phyloP scores from a whole-genome alignment of 1,139 yeast genomes.

The Hansenula lynferdii region DNA sequence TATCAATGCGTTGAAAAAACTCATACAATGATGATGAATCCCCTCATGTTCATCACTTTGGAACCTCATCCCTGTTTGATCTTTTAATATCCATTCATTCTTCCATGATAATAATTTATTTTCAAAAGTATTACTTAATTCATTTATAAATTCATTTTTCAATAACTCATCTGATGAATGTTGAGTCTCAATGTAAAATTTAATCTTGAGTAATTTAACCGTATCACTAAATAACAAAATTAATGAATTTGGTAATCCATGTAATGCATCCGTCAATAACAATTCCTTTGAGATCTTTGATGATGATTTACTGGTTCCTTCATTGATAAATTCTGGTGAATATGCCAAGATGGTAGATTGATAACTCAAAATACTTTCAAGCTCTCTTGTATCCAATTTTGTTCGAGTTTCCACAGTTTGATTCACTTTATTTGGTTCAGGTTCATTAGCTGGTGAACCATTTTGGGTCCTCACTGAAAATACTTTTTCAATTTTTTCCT shows the following conservation, averaged over 20 bases:
- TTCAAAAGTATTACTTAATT: conserved; percentile 44
- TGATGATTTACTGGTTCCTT: conserved; percentile 39
- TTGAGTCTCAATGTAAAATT: conserved; percentile 43
- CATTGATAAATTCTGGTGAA: conserved; percentile 30
- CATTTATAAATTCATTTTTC: conserved; percentile 34
- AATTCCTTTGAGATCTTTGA: conserved; percentile 42
- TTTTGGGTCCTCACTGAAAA: no score
- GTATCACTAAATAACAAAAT: conserved; percentile 68
- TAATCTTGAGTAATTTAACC: conserved; percentile 59
- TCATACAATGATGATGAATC: conserved; percentile 76
- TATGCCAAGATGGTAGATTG: conserved; percentile 8
- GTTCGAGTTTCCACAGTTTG: background rate
- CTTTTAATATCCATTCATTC: conserved; percentile 41
- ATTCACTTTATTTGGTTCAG: no score
- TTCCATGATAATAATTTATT: conserved; percentile 57
- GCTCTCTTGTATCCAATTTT: background rate
- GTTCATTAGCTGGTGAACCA: no score
- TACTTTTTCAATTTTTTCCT: conserved; percentile 5
- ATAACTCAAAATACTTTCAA: background rate
- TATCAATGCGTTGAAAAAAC: conserved; percentile 69
- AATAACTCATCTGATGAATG: no score
- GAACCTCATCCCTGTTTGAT: conserved; percentile 23
- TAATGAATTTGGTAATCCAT: conserved; percentile 81
- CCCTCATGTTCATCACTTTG: conserved; percentile 58
- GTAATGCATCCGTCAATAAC: conserved; percentile 74